phyloP scores from a whole-genome alignment of 805 yeast species.

The Candida ipomoeae region DNA sequence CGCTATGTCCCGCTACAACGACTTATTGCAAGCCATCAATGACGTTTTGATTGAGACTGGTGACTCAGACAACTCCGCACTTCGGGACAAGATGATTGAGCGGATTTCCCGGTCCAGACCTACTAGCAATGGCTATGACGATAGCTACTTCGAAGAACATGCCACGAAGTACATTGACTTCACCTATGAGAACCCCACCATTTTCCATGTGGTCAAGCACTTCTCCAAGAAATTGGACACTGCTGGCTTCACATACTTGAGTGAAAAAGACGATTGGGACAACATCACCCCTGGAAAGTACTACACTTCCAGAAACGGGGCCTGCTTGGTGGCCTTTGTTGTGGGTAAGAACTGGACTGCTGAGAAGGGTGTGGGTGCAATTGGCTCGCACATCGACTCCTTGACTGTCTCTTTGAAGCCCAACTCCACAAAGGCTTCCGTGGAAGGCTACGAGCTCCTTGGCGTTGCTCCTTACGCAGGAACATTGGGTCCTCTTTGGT shows the following conservation, averaged over 20 bases:
- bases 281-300: conserved; percentile 49
- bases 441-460: conserved; percentile 71
- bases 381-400: conserved; percentile 76
- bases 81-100: conserved; percentile 9
- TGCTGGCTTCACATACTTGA: conserved; percentile 60
- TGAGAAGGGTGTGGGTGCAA: conserved; percentile 60
- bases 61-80: conserved; percentile 5
- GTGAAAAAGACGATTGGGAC: conserved; percentile 60
- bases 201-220: conserved; percentile 62
- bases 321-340: conserved; percentile 64
- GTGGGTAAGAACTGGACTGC: conserved; percentile 66
- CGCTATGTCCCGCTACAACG: conserved; percentile 8
- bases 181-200: conserved; percentile 70
- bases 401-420: conserved; percentile 71
- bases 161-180: conserved; percentile 61
- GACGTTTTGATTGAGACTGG: conserved; percentile 9
- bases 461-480: conserved; percentile 88
- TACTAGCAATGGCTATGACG: conserved; percentile 11
- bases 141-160: conserved; percentile 20
- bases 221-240: conserved; percentile 46
- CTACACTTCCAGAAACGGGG: conserved; percentile 65
- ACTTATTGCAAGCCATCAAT: conserved; percentile 13
- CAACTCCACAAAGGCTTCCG: conserved; percentile 50
- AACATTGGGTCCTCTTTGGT: conserved; percentile 60
- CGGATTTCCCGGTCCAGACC: conserved; percentile 6